Evolutionary conservation across 148 eudicot species (phyloP).

Genomic region (Rhododendron ovatum): DNA sequence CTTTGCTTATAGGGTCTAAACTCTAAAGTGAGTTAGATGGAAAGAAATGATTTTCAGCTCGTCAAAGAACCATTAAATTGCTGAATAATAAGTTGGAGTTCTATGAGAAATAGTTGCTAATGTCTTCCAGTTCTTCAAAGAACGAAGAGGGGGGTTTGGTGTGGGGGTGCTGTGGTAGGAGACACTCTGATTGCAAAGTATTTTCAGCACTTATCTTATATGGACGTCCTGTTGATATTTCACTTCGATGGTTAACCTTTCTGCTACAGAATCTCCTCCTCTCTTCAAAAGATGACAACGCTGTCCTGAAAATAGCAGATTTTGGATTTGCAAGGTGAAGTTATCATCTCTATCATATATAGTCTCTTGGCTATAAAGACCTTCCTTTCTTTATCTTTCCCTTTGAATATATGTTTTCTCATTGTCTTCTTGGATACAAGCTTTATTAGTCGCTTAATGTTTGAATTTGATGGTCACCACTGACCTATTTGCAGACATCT

Average conservation of each 20-base stretch:
- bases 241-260: conserved; percentile 12
- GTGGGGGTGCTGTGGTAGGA: not conserved
- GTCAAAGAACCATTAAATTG: not conserved
- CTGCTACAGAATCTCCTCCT: conserved; percentile 81
- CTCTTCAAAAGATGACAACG: conserved; percentile 46
- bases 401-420: not conserved
- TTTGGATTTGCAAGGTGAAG: conserved; percentile 94
- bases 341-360: not conserved
- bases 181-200: not conserved
- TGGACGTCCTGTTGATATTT: not conserved
- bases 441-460: not conserved
- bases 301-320: conserved; percentile 91
- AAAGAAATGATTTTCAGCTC: not conserved
- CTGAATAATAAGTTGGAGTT: not conserved
- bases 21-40: not conserved
- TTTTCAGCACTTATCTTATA: not conserved
- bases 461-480: conserved; percentile 5
- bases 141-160: not conserved
- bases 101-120: not conserved
- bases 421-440: not conserved
- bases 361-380: not conserved
- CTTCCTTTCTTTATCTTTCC: not conserved
- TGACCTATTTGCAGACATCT: not conserved
- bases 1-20: not conserved
- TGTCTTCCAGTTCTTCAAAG: not conserved